Evolutionary conservation across 495 filamentous ascomycete genomes (phyloP).

Genomic region (Amniculicola lignicola): DNA sequence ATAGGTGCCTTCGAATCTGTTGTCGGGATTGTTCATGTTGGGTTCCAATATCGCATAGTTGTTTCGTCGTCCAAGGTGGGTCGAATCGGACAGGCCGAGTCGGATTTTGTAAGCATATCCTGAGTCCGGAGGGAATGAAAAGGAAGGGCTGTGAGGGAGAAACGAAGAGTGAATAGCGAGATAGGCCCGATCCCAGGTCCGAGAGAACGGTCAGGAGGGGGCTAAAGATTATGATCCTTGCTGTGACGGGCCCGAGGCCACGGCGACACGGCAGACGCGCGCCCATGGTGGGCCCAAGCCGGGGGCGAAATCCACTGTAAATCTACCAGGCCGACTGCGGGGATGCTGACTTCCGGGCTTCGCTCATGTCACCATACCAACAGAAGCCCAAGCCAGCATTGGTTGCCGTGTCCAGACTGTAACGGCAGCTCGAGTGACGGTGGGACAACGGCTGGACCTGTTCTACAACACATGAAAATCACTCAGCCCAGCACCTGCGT

Average conservation of each 20-base stretch:
- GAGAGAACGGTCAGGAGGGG: constrained; percentile 15
- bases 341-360: too few relatives aligned
- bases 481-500: too few relatives aligned
- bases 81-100: not conserved
- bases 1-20: constrained; percentile 11
- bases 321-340: too few relatives aligned
- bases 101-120: not conserved
- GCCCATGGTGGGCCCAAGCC: not conserved
- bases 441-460: too few relatives aligned
- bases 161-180: not conserved
- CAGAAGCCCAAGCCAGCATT: too few relatives aligned
- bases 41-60: not conserved
- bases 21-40: constrained; percentile 11
- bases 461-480: too few relatives aligned
- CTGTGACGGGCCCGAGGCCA: constrained; percentile 18
- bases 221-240: not conserved
- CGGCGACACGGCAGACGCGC: constrained; percentile 10
- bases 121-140: not conserved
- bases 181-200: constrained; percentile 4
- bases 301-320: not conserved
- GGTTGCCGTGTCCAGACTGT: too few relatives aligned
- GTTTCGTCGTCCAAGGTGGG: not conserved
- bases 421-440: too few relatives aligned
- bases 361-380: too few relatives aligned
- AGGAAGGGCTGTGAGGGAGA: not conserved